Conservation (phyloP, 208 protist genomes). For the Vickermania ingenoplastis region DNA sequence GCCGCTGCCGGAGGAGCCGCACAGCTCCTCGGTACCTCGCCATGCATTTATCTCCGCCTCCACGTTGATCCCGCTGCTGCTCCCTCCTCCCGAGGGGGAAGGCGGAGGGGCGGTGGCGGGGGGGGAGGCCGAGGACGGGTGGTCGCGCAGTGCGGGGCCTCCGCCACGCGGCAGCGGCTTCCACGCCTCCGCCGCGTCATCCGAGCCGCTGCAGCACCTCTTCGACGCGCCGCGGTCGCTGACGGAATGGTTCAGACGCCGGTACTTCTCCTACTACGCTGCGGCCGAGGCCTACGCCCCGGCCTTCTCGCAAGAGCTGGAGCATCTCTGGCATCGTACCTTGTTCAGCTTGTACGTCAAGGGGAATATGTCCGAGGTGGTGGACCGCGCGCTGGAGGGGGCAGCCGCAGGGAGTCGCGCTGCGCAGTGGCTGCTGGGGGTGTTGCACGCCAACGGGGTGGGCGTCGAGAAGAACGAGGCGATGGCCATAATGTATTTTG, state of each 20-base stretch:
- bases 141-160: too few species aligned
- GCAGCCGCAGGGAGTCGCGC: constrained; percentile 46
- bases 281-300: not conserved
- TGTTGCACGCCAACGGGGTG: constrained; percentile 67
- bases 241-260: not conserved
- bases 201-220: too few species aligned
- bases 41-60: too few species aligned
- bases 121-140: too few species aligned
- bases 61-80: too few species aligned
- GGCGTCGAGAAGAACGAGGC: constrained; percentile 53
- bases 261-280: not conserved
- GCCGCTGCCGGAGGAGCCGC: too few species aligned
- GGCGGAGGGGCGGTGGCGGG: too few species aligned
- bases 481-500: constrained; percentile 64
- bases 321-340: constrained; percentile 46
- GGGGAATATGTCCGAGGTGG: constrained; percentile 39
- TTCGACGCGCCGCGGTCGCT: not conserved
- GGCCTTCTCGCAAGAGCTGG: constrained; percentile 26
- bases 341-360: constrained; percentile 49
- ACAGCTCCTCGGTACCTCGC: too few species aligned
- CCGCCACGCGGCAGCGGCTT: too few species aligned
- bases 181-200: too few species aligned
- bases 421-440: constrained; percentile 70
- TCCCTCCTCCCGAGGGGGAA: too few species aligned
- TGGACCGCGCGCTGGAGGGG: constrained; percentile 32